phyloP scores from a whole-genome alignment of 768 basidiomycete genomes.

The Amylocystis lapponica region DNA sequence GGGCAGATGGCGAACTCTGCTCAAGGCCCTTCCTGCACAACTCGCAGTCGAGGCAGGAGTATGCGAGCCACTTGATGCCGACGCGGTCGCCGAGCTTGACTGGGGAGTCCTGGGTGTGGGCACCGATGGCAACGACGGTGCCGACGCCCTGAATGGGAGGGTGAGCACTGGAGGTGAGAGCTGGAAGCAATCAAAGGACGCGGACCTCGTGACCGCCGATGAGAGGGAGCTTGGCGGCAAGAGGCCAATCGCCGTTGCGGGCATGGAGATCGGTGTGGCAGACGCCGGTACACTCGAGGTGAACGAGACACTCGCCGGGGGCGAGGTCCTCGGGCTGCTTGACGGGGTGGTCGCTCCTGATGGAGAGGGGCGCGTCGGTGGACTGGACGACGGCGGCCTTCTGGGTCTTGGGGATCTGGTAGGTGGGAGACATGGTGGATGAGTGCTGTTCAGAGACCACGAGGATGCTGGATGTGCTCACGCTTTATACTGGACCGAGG shows the following conservation, averaged over 20 bases:
- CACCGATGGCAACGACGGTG: slow-evolving; percentile 71
- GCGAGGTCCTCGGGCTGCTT: slow-evolving; percentile 47
- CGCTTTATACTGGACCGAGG: too few species aligned
- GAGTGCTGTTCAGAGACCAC: too few species aligned
- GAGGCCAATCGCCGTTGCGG: slow-evolving; percentile 74
- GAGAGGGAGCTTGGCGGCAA: slow-evolving; percentile 56
- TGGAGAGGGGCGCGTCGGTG: slow-evolving; percentile 24
- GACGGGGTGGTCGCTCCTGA: slow-evolving; percentile 48
- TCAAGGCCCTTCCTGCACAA: slow-evolving; percentile 73
- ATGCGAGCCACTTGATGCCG: slow-evolving; percentile 78
- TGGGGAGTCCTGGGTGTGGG: slow-evolving; percentile 48
- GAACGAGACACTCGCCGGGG: slow-evolving; percentile 71
- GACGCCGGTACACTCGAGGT: slow-evolving; percentile 74
- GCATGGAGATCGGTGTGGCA: slow-evolving; percentile 85
- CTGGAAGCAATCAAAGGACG: not conserved
- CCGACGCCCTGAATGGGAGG: slow-evolving; percentile 66
- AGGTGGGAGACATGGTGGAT: slow-evolving; percentile 17
- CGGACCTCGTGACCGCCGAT: slow-evolving; percentile 63
- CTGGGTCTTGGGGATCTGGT: slow-evolving; percentile 36
- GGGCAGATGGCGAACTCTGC: slow-evolving; percentile 45
- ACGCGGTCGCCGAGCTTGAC: slow-evolving; percentile 76
- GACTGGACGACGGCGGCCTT: slow-evolving; percentile 34
- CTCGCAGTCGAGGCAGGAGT: slow-evolving; percentile 72
- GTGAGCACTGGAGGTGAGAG: not conserved
- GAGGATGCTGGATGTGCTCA: too few species aligned